A percentile compares a stretch with the other conserved stretches of the same genome.
Conservation (phyloP, 2,329 filamentous ascomycete genomes). For the Lithohypha guttulata region DNA sequence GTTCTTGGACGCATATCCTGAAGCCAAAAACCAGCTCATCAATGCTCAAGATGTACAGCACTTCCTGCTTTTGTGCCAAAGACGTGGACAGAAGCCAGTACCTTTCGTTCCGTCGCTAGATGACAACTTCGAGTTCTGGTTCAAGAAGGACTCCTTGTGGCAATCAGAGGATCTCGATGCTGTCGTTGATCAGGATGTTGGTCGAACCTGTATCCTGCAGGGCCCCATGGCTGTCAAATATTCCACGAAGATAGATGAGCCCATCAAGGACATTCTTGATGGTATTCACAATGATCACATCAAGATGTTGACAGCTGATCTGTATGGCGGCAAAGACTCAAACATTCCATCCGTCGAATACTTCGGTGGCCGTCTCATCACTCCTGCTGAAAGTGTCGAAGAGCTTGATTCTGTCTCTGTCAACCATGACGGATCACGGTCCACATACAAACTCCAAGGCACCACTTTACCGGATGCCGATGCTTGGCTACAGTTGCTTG, state of each 20-base stretch:
- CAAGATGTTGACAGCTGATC: conserved; percentile 61
- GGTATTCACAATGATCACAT: conserved; percentile 86
- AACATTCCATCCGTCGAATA: conserved; percentile 83
- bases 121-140: conserved; percentile 97
- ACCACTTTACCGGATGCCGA: conserved; percentile 67
- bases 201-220: conserved; percentile 89
- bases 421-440: conserved; percentile 66
- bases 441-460: conserved; percentile 69
- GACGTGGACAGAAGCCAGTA: conserved; percentile 86
- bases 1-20: conserved; percentile 73
- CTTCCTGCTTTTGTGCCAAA: conserved; percentile 85
- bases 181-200: conserved; percentile 91
- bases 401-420: conserved; percentile 75
- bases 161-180: conserved; percentile 96
- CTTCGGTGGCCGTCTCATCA: conserved; percentile 73
- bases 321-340: conserved; percentile 63
- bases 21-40: conserved; percentile 82
- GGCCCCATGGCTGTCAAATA: conserved; percentile 87
- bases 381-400: conserved; percentile 57
- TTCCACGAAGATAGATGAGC: conserved; percentile 81
- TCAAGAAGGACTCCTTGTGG: conserved; percentile 99
- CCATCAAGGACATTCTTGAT: conserved; percentile 88
- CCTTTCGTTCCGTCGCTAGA: conserved; percentile 94
- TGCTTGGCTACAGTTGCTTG: conserved; percentile 78
- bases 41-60: conserved; percentile 97